Percentiles rank a stretch among this genome's conserved stretches.
These are phyloP conservation scores for Irpex sp. DNA, from an alignment of 1,284 basidiomycete genomes.

Conservation along the genomic window DNA sequence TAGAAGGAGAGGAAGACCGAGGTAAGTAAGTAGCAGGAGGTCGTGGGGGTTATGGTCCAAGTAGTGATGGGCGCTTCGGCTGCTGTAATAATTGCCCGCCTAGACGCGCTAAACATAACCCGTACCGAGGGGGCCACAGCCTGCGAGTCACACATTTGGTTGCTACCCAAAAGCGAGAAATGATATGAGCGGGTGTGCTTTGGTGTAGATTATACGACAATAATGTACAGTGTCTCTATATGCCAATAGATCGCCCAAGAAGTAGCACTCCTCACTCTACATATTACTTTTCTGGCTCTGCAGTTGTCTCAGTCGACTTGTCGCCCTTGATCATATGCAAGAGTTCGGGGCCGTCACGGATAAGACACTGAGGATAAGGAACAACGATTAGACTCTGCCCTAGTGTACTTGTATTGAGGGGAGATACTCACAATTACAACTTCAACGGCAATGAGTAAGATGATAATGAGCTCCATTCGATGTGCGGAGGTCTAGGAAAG, in stretches of 20 bases:
- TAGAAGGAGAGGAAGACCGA: background rate
- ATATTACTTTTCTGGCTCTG: background rate
- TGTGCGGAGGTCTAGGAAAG: slow-evolving; percentile 69
- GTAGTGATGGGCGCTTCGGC: background rate
- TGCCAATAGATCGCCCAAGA: background rate
- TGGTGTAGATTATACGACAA: background rate
- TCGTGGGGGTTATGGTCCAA: background rate
- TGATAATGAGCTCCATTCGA: slow-evolving; percentile 90
- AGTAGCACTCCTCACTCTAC: background rate
- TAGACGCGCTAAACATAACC: background rate
- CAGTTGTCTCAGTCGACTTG: slow-evolving; percentile 6
- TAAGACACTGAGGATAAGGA: slow-evolving; percentile 44
- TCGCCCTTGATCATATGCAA: slow-evolving; percentile 46
- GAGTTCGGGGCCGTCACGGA: slow-evolving; percentile 58
- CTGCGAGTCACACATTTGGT: no score
- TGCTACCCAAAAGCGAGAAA: background rate
- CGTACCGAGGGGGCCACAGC: no score
- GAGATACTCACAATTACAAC: slow-evolving; percentile 71
- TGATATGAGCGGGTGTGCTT: background rate
- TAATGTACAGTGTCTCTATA: background rate
- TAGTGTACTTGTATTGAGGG: background rate
- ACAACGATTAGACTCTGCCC: background rate
- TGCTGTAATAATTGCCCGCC: background rate
- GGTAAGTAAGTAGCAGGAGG: background rate
- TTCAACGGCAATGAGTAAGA: slow-evolving; percentile 86